phyloP scores from a whole-genome alignment of 495 filamentous ascomycete species.

The Tuber melanosporum region DNA sequence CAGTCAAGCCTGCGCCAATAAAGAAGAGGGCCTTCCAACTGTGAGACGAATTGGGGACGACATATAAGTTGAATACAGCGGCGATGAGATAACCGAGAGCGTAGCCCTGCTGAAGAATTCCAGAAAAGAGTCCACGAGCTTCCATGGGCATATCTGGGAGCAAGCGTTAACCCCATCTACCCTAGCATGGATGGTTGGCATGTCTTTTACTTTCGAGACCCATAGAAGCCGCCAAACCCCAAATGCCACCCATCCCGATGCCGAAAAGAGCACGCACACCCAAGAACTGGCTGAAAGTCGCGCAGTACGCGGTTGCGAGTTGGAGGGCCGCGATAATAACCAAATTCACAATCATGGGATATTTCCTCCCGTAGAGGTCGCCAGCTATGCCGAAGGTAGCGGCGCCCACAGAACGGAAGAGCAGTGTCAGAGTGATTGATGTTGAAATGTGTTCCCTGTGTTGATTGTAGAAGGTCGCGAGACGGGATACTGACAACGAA shows the following conservation, averaged over 20 bases:
- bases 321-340: constrained; percentile 54
- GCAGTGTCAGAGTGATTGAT: constrained; percentile 66
- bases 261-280: constrained; percentile 61
- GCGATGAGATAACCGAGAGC: constrained; percentile 69
- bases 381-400: constrained; percentile 64
- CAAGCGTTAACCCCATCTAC: neutral
- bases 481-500: constrained; percentile 62
- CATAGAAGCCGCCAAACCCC: constrained; percentile 76
- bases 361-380: constrained; percentile 72
- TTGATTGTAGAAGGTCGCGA: constrained; percentile 61
- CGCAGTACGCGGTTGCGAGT: constrained; percentile 64
- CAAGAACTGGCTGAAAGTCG: constrained; percentile 61
- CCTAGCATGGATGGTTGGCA: neutral
- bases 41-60: constrained; percentile 44
- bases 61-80: constrained; percentile 61
- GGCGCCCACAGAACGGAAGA: constrained; percentile 65
- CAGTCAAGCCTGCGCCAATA: constrained; percentile 58
- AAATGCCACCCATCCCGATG: constrained; percentile 78
- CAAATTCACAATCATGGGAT: constrained; percentile 72
- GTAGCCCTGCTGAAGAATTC: constrained; percentile 72
- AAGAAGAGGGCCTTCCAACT: constrained; percentile 42
- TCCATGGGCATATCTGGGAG: constrained; percentile 42
- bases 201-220: constrained; percentile 58
- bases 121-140: constrained; percentile 68
- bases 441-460: constrained; percentile 57